Conservation (phyloP, 2,329 filamentous ascomycete species). For the Grosmannia huntii region DNA sequence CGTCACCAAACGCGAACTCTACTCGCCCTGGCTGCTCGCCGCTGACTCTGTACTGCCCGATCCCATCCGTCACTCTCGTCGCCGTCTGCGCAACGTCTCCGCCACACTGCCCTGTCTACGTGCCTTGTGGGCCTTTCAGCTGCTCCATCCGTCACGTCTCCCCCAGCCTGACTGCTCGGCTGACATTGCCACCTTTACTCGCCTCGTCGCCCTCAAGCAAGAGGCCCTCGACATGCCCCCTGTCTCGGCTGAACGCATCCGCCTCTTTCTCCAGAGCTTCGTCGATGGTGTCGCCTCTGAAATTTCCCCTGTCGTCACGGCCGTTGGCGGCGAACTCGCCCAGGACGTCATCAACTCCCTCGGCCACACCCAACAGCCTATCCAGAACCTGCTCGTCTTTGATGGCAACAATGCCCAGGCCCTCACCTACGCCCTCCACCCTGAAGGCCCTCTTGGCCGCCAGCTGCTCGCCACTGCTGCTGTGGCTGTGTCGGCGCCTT, state of each 20-base stretch:
- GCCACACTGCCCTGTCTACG: constrained; percentile 76
- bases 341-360: constrained; percentile 97
- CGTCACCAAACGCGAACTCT: constrained; percentile 83
- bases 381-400: constrained; percentile 90
- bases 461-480: constrained; percentile 23
- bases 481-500: no score
- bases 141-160: constrained; percentile 35
- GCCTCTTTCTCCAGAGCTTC: constrained; percentile 58
- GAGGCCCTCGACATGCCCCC: constrained; percentile 57
- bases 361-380: constrained; percentile 79
- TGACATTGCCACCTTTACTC: constrained; percentile 66
- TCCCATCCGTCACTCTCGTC: constrained; percentile 55
- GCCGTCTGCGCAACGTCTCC: constrained; percentile 63
- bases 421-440: constrained; percentile 71
- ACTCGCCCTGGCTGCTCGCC: constrained; percentile 77
- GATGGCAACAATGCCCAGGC: constrained; percentile 73
- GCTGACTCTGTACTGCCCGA: constrained; percentile 61
- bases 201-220: constrained; percentile 65
- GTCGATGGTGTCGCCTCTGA: constrained; percentile 55
- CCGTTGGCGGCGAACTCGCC: constrained; percentile 78
- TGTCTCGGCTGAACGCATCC: constrained; percentile 61
- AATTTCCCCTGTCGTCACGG: constrained; percentile 74
- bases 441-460: constrained; percentile 40
- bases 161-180: constrained; percentile 30
- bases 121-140: constrained; percentile 80